phyloP scores from a whole-genome alignment of 2,329 filamentous ascomycete species.

The Phialophora chinensis region DNA sequence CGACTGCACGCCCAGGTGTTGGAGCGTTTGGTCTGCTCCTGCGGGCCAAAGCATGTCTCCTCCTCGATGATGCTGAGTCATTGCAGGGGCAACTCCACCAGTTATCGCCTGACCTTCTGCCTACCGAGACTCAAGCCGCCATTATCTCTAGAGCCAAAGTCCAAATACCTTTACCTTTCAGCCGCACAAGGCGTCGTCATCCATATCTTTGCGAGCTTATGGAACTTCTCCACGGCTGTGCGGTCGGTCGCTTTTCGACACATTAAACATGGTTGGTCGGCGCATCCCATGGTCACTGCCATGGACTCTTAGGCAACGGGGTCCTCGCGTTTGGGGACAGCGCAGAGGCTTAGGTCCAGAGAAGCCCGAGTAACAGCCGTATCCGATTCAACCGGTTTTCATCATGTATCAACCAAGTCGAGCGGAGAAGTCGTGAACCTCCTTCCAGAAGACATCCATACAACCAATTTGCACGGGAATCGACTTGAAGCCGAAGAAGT shows the following conservation, averaged over 20 bases:
- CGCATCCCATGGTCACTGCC: background rate
- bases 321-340: background rate
- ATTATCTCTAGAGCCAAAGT: background rate
- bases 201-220: background rate
- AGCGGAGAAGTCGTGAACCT: background rate
- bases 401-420: background rate
- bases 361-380: background rate
- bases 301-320: background rate
- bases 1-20: background rate
- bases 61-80: background rate
- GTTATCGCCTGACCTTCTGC: background rate
- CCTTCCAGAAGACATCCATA: background rate
- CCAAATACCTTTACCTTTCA: background rate
- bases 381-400: background rate
- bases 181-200: background rate
- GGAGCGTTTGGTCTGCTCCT: background rate
- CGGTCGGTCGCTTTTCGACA: background rate
- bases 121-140: background rate
- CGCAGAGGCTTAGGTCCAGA: background rate
- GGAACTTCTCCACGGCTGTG: too few species aligned
- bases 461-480: background rate
- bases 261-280: background rate
- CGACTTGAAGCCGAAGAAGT: background rate
- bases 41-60: background rate
- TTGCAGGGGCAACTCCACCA: background rate